Conservation (phyloP, 2,329 filamentous ascomycete species). For the Cordyceps cateniannulata region DNA sequence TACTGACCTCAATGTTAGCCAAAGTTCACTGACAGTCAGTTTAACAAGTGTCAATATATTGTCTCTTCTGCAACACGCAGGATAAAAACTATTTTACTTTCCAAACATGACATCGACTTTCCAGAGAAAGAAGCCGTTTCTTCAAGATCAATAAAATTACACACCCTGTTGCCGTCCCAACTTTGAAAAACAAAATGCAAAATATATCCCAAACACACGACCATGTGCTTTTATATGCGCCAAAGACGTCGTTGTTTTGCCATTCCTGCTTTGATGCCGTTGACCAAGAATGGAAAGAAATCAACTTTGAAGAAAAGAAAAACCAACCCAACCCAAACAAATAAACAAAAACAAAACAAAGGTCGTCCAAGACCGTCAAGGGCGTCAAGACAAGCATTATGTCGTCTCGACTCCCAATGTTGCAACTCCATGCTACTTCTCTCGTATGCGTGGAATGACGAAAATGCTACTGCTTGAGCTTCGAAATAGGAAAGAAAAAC, state of each 20-base stretch:
- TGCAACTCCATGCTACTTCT: neutral
- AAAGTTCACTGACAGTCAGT: neutral
- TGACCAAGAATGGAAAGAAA: neutral
- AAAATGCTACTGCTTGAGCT: too few species aligned
- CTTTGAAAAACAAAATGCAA: neutral
- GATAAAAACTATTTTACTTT: neutral
- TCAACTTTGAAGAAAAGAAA: neutral
- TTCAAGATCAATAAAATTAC: conserved; percentile 9
- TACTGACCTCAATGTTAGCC: neutral
- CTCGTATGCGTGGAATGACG: too few species aligned
- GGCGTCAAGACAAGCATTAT: neutral
- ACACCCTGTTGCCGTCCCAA: neutral
- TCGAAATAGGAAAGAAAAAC: neutral
- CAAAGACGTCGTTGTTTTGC: neutral
- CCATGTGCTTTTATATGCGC: conserved; percentile 1
- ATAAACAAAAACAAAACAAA: neutral
- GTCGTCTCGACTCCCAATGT: neutral
- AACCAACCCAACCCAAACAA: neutral
- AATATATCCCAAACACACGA: neutral
- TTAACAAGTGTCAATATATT: conserved; percentile 1
- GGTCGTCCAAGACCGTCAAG: neutral
- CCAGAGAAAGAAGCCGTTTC: neutral
- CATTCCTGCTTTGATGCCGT: neutral
- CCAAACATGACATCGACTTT: neutral
- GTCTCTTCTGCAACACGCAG: neutral